Evolutionary conservation across 306 rosid species (phyloP).

Genomic region (Adenanthera pavonina): DNA sequence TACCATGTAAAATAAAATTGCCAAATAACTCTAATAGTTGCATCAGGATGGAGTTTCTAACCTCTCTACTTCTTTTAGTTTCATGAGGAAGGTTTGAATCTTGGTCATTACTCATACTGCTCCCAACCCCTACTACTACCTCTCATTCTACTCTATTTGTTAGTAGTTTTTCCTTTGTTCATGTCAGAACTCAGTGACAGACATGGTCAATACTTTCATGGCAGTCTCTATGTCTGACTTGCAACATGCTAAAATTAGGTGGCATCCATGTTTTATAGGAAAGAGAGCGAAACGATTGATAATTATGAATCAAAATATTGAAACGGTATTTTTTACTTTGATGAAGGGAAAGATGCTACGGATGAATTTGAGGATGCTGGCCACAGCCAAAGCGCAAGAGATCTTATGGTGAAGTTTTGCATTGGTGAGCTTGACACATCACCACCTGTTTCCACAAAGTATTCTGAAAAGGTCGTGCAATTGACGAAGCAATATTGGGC

Average conservation of each 20-base stretch:
- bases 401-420: constrained; percentile 67
- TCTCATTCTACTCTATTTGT: too few species aligned
- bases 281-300: background rate
- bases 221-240: too few species aligned
- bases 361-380: constrained; percentile 98
- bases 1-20: background rate
- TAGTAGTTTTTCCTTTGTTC: too few species aligned
- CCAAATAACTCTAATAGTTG: too few species aligned
- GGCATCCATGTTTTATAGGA: background rate
- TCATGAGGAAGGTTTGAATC: too few species aligned
- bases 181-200: too few species aligned
- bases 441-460: constrained; percentile 42
- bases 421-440: constrained; percentile 76
- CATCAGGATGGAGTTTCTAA: background rate
- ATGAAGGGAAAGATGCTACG: constrained; percentile 80
- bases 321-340: constrained; percentile 28
- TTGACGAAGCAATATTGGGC: constrained; percentile 69
- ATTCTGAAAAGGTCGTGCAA: constrained; percentile 45
- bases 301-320: constrained; percentile 27
- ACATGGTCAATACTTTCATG: too few species aligned
- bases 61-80: too few species aligned
- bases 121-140: too few species aligned
- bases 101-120: too few species aligned
- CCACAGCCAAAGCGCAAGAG: constrained; percentile 77
- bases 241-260: too few species aligned